Base-by-base conservation (phyloP, 78 protist species). In the Dictyostelium discoideum region DNA sequence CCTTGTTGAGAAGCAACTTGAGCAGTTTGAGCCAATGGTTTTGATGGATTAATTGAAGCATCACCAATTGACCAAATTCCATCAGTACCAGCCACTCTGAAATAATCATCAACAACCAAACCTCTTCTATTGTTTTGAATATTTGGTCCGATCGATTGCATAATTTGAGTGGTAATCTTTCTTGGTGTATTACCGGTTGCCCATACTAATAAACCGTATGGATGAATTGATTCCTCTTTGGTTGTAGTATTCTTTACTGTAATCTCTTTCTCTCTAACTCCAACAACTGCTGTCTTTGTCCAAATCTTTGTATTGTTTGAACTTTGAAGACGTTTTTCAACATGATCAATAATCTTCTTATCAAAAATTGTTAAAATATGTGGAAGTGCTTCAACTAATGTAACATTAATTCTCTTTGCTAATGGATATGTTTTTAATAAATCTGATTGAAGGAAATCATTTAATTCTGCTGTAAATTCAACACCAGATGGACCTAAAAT, bases 401-500 rank as follows among this genome's bases (percentile, higher is more conserved):
- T 89, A 48, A 89, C 57, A 3, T 57, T 89, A 7, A 78, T 57
- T 42, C 87, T 63, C 54, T 89, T 84, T 14, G 94, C 78, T 44
- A 89, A 81, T 81, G 94, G 94, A 81, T 63, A 89, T 7, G 60
- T 48, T 48, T 44, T 89, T 40, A 54, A 29, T 24, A 89, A 24
- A 81, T 89, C 94, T 11, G 77, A 39, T 18, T 60, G 84, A 29
- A 96, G 20, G 85, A 98, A 97, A 76, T 98, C 99, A 48, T 74
- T 54, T 11, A 98, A 85, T 74, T 98, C 99, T 16, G 73, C 79
- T 16, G 60, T 37, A 26, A 73, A 80, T 54, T 98, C 98, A 48
- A 95, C 97, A 14, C 98, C 98, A 22, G 99, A 96, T 26, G 99
- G 99, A 20, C 99, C 77, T 24, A 9, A 46, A 46, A 46, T 20